Conservation (phyloP, 768 basidiomycete species). For the Tulasnella sp. region DNA sequence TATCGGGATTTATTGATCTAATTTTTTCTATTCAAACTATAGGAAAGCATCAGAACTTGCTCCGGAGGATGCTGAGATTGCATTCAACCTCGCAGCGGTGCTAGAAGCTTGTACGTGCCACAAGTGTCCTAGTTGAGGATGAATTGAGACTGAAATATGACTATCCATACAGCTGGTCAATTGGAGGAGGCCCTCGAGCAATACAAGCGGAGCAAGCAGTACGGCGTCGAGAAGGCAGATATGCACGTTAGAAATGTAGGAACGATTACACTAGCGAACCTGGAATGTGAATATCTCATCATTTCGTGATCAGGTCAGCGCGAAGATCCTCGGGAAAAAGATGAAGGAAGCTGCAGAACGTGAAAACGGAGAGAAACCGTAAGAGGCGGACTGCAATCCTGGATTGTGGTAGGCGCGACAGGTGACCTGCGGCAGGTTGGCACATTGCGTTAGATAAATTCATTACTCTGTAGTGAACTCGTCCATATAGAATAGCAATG, state of each 20-base stretch:
- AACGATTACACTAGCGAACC: conserved; percentile 30
- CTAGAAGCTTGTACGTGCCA: conserved; percentile 75
- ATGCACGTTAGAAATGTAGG: conserved; percentile 74
- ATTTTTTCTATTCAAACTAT: conserved; percentile 29
- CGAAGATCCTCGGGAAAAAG: conserved; percentile 67
- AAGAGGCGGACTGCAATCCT: neutral
- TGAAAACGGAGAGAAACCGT: neutral
- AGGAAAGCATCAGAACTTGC: conserved; percentile 79
- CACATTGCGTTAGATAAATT: neutral
- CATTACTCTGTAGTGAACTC: too few relatives aligned
- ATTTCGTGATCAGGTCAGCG: conserved; percentile 56
- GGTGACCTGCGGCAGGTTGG: neutral
- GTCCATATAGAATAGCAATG: too few relatives aligned
- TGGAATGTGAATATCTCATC: conserved; percentile 29
- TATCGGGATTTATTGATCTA: conserved; percentile 32
- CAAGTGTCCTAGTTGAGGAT: neutral
- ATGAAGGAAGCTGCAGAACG: conserved; percentile 40
- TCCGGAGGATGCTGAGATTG: conserved; percentile 86
- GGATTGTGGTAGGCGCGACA: neutral
- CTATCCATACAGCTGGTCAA: conserved; percentile 55
- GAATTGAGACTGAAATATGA: neutral
- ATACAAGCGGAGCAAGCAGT: conserved; percentile 73
- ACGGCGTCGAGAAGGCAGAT: conserved; percentile 75
- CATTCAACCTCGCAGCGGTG: conserved; percentile 87
- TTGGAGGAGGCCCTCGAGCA: conserved; percentile 76